A percentile compares a stretch with the other conserved stretches of the same genome.
These are phyloP conservation scores for Elongisporangium senticosum DNA, from an alignment of 352 stramenopile species.

Conservation along the genomic window DNA sequence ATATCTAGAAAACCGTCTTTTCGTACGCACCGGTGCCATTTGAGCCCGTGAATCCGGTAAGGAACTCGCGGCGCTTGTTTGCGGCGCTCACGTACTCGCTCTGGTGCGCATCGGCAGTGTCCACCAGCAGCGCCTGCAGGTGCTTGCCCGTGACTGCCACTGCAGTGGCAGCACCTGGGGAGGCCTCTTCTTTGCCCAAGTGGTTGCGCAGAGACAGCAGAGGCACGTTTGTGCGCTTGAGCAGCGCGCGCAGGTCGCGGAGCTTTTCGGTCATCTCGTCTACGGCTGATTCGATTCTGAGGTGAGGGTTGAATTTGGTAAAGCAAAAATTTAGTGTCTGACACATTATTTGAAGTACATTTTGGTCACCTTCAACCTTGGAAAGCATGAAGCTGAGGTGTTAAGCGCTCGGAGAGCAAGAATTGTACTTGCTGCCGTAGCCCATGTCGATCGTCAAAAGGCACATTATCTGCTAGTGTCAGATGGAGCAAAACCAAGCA, in stretches of 20 bases:
- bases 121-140: conserved; percentile 91
- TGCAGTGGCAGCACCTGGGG: conserved; percentile 1
- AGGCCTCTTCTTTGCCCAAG: conserved; percentile 37
- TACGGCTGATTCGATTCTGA: background rate
- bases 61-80: conserved; percentile 94
- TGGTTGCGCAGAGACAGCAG: conserved; percentile 57
- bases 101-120: conserved; percentile 96
- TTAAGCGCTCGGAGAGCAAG: too few relatives aligned
- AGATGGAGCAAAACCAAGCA: too few relatives aligned
- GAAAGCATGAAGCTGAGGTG: too few relatives aligned
- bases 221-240: conserved; percentile 56
- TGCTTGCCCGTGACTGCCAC: conserved; percentile 31
- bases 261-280: conserved; percentile 44
- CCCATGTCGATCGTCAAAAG: too few relatives aligned
- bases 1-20: background rate
- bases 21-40: conserved; percentile 88
- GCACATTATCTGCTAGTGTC: too few relatives aligned
- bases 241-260: conserved; percentile 52
- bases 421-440: too few relatives aligned
- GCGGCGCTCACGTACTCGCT: conserved; percentile 97
- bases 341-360: background rate
- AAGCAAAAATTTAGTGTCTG: background rate
- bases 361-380: too few relatives aligned
- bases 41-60: conserved; percentile 96
- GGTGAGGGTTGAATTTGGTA: background rate